These are phyloP conservation scores for Brassica cretica DNA, from an alignment of 345 rosid genomes.

Conservation along the genomic window DNA sequence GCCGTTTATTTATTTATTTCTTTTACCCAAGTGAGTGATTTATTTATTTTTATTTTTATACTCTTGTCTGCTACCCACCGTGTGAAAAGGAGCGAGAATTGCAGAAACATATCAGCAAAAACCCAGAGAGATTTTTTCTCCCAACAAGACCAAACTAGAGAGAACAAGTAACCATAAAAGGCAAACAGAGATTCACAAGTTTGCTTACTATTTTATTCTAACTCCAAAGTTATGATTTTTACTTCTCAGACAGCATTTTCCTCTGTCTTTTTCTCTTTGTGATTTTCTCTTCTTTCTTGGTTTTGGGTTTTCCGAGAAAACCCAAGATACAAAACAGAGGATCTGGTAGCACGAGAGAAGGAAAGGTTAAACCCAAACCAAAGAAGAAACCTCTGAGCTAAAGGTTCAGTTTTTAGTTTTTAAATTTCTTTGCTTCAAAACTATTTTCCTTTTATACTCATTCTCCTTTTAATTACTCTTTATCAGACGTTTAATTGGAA, in stretches of 20 bases:
- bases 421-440: not conserved
- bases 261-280: constrained; percentile 28
- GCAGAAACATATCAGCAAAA: constrained; percentile 14
- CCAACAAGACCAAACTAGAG: constrained; percentile 41
- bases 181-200: constrained; percentile 9
- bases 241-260: constrained; percentile 16
- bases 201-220: not conserved
- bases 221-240: constrained; percentile 1
- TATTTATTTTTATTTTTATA: not conserved
- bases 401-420: constrained; percentile 15
- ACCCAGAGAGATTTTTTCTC: constrained; percentile 22
- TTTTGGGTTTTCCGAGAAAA: constrained; percentile 26
- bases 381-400: constrained; percentile 12
- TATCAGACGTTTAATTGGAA: not conserved
- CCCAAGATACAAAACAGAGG: constrained; percentile 11
- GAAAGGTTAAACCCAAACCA: constrained; percentile 2
- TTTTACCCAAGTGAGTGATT: not conserved
- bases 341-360: constrained; percentile 8
- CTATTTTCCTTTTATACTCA: not conserved
- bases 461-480: constrained; percentile 6
- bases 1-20: constrained; percentile 5
- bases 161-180: constrained; percentile 14
- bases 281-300: constrained; percentile 19
- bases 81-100: constrained; percentile 33
- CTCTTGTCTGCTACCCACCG: constrained; percentile 16